phyloP scores from a whole-genome alignment of 2,329 filamentous ascomycete species.

The Tricladium varicosporioides region DNA sequence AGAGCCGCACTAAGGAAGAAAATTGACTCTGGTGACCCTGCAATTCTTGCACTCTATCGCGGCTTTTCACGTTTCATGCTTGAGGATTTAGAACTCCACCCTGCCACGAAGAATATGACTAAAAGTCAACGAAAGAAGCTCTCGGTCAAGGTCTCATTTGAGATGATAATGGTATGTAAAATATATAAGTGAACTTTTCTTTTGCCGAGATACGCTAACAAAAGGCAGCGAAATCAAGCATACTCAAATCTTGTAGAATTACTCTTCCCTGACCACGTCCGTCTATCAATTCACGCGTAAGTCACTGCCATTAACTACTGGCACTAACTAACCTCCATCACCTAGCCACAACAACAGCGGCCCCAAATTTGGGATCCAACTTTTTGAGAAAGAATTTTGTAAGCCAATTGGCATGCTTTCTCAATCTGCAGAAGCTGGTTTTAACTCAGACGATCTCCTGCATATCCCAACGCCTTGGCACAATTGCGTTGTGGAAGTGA shows the following conservation, averaged over 20 bases:
- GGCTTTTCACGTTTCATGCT: conserved; percentile 9
- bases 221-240: conserved; percentile 4
- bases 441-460: no score
- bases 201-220: background rate
- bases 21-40: conserved; percentile 6
- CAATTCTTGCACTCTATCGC: conserved; percentile 4
- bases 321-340: background rate
- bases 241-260: conserved; percentile 8
- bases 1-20: conserved; percentile 3
- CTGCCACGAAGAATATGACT: conserved; percentile 4
- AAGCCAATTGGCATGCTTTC: background rate
- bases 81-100: conserved; percentile 8
- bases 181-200: background rate
- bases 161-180: conserved; percentile 9
- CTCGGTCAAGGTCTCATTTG: conserved; percentile 6
- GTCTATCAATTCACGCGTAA: conserved; percentile 8
- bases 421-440: no score
- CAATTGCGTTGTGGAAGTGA: no score
- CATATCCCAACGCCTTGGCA: no score
- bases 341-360: conserved; percentile 5
- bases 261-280: conserved; percentile 8
- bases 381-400: conserved; percentile 4
- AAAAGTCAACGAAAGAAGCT: conserved; percentile 8
- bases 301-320: background rate
- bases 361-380: conserved; percentile 3